phyloP scores from a whole-genome alignment of 345 rosid species.

The Sapria himalayana region DNA sequence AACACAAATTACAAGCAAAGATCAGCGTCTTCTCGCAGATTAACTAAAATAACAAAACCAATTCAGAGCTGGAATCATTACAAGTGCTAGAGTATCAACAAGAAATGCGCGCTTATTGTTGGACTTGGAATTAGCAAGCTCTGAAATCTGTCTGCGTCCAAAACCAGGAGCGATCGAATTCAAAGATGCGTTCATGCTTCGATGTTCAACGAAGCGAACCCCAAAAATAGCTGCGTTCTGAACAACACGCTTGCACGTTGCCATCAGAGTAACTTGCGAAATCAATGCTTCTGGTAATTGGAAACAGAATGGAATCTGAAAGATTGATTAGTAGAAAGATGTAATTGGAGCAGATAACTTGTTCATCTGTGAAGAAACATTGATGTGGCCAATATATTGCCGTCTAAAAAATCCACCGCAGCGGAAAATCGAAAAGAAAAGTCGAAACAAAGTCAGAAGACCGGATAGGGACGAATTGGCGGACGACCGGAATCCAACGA shows the following conservation, averaged over 20 bases:
- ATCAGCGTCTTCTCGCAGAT: neutral
- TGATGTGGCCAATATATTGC: too few relatives aligned
- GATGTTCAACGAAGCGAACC: constrained; percentile 10
- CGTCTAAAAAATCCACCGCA: too few relatives aligned
- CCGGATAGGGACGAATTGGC: too few relatives aligned
- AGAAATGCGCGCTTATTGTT: constrained; percentile 68
- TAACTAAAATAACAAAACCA: neutral
- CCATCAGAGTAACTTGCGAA: constrained; percentile 17
- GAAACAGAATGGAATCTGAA: too few relatives aligned
- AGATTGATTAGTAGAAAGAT: too few relatives aligned
- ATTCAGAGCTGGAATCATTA: too few relatives aligned
- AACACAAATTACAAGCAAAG: neutral
- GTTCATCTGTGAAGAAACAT: too few relatives aligned
- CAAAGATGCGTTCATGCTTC: constrained; percentile 7
- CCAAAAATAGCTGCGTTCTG: constrained; percentile 20
- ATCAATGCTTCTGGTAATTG: too few relatives aligned
- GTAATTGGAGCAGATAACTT: too few relatives aligned
- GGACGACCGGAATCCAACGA: too few relatives aligned
- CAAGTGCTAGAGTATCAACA: constrained; percentile 88
- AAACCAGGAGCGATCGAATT: constrained; percentile 7
- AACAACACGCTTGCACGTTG: constrained; percentile 21
- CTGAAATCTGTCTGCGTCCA: constrained; percentile 25
- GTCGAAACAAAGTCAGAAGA: too few relatives aligned
- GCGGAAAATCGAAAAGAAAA: too few relatives aligned
- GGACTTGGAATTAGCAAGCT: constrained; percentile 32